Base-by-base conservation (phyloP, 441 rosid species). In the Arabidopsis hybrid region DNA sequence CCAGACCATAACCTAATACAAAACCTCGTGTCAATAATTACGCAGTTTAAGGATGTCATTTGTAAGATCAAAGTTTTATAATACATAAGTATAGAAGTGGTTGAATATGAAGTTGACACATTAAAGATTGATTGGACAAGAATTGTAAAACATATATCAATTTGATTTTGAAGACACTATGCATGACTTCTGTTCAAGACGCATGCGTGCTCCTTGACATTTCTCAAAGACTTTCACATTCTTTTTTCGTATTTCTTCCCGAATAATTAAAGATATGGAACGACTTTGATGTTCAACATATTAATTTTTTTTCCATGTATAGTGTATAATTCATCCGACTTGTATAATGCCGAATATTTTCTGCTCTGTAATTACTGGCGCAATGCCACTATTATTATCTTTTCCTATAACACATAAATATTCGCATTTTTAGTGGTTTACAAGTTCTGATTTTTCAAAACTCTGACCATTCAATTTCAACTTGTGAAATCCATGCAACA, bases 121-220 rank as follows among this genome's bases (percentile, higher is more conserved):
- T 67, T 68, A 11, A 61, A 75, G 64, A 16, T 69, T 62, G 79
- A 67, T 67, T 42, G 11, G 74, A 75, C 60, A 75, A 55, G 31
- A 45, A 69, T 55, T 55, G 65, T 36, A 75, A 55, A 46, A 69
- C 47, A 67, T 64, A 46, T 45, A 42, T 40, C 13, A 53, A 45
- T 10, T 53, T 75, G 79, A 53, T 45, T 10, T 69, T 68, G 79
- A 69, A 36, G 69, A 75, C 51, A 62, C 74, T 61, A 61, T 43
- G 21, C 78, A 60, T 60, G 65, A 53, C 43, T 69, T 69, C 74
- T 75, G 74, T 69, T 75, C 79, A 75, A 62, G 52, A 61, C 32
- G 69, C 78, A 75, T 75, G 74, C 70, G 74, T 69, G 69, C 74
- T 62, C 16, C 35, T 67, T 60, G 26, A n/a, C 42, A 32, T 40